phyloP scores from a whole-genome alignment of 495 filamentous ascomycete species.

The Opeltia flavorubescens region DNA sequence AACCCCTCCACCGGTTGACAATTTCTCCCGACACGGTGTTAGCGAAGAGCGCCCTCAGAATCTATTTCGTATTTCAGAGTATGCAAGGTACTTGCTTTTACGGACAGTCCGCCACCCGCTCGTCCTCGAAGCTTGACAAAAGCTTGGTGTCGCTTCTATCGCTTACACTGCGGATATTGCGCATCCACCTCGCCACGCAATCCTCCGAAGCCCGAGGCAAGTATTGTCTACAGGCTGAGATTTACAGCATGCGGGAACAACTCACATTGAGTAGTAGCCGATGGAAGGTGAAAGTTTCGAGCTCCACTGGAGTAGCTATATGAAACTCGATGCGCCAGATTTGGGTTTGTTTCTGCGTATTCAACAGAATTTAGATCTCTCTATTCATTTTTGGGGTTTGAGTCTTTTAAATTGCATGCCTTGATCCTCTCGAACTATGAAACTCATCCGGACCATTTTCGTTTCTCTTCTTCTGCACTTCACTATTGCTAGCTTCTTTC shows the following conservation, averaged over 20 bases:
- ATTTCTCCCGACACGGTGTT: not conserved
- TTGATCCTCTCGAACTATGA: not conserved
- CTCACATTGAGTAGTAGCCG: no score
- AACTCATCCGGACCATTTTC: not conserved
- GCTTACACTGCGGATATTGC: not conserved
- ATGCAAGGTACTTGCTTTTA: not conserved
- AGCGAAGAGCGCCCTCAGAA: not conserved
- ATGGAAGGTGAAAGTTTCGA: not conserved
- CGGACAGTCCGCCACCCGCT: not conserved
- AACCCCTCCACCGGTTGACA: no score
- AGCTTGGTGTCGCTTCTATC: slow-evolving; percentile 2
- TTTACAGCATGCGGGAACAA: not conserved
- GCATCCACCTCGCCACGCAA: not conserved
- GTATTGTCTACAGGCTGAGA: not conserved
- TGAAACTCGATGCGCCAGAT: no score
- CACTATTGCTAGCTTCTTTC: not conserved
- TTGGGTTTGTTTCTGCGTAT: no score
- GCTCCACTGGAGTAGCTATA: not conserved
- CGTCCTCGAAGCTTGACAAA: not conserved
- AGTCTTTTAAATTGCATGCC: no score
- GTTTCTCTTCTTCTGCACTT: not conserved
- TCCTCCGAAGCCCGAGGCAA: not conserved
- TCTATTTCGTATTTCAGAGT: not conserved
- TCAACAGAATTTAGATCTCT: no score
- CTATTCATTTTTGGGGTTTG: no score